These are phyloP conservation scores for Phytophthora nicotianae DNA, from an alignment of 352 stramenopile genomes.

Conservation along the genomic window DNA sequence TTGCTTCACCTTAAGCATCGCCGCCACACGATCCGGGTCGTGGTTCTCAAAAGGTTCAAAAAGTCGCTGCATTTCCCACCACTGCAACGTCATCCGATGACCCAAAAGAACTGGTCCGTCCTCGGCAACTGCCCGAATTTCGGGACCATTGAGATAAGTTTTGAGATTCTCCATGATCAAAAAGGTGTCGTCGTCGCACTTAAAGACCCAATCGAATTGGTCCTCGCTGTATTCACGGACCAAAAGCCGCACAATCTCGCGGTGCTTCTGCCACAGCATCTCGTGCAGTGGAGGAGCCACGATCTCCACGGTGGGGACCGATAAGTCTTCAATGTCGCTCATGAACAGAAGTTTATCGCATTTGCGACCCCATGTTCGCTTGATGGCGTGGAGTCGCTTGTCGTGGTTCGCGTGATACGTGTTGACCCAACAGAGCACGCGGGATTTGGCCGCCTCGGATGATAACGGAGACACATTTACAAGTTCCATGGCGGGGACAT, in stretches of 20 bases:
- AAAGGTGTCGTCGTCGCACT: constrained; percentile 90
- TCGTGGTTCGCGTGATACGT: constrained; percentile 84
- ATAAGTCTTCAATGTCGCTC: constrained; percentile 74
- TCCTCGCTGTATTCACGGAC: constrained; percentile 61
- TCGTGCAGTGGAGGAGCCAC: constrained; percentile 70
- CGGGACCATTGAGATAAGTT: constrained; percentile 58
- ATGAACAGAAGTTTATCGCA: constrained; percentile 91
- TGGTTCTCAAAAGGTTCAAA: constrained; percentile 76
- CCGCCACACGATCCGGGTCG: constrained; percentile 57
- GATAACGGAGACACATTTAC: constrained; percentile 65
- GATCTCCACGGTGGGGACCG: constrained; percentile 70
- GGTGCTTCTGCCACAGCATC: constrained; percentile 86
- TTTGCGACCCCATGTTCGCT: constrained; percentile 76
- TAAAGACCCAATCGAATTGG: constrained; percentile 89
- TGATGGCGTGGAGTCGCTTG: constrained; percentile 62
- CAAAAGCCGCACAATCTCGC: constrained; percentile 78
- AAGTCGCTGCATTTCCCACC: constrained; percentile 80
- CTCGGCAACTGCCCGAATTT: constrained; percentile 41
- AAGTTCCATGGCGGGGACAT: constrained; percentile 76
- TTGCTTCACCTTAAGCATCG: constrained; percentile 55
- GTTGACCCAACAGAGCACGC: constrained; percentile 87
- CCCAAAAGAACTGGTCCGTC: constrained; percentile 66
- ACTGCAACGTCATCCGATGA: constrained; percentile 87
- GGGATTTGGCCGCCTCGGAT: constrained; percentile 44
- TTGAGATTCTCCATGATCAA: constrained; percentile 88